These are phyloP conservation scores for Cyphellophora europaea DNA, from an alignment of 2,329 filamentous ascomycete genomes.

Conservation along the genomic window DNA sequence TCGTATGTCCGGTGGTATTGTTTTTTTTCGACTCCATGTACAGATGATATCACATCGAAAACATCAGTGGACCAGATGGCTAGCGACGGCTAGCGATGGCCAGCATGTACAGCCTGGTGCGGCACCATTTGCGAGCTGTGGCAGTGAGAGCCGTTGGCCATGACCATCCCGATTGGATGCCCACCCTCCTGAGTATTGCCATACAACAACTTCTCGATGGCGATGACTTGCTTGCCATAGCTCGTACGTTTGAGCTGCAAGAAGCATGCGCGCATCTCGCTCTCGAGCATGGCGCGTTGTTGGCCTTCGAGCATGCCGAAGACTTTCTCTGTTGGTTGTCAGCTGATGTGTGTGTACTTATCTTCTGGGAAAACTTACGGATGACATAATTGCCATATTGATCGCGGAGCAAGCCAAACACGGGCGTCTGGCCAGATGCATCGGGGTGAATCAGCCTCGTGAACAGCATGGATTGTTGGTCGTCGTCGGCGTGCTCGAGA, in stretches of 20 bases:
- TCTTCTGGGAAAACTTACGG: conserved; percentile 59
- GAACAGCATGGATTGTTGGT: conserved; percentile 63
- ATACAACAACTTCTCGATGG: conserved; percentile 44
- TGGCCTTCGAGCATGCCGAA: conserved; percentile 52
- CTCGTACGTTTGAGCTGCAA: conserved; percentile 53
- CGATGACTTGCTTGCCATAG: conserved; percentile 57
- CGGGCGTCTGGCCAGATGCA: conserved; percentile 54
- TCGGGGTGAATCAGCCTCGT: conserved; percentile 50
- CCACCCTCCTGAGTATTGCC: too few relatives aligned
- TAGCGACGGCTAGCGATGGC: too few relatives aligned
- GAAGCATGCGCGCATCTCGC: conserved; percentile 56
- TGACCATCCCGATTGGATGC: too few relatives aligned
- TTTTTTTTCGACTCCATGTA: too few relatives aligned
- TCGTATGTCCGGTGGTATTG: too few relatives aligned
- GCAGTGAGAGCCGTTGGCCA: too few relatives aligned
- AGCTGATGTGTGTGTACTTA: too few relatives aligned
- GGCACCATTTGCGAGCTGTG: too few relatives aligned
- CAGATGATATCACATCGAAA: too few relatives aligned
- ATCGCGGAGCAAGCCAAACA: conserved; percentile 75
- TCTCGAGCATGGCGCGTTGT: conserved; percentile 51
- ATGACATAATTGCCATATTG: conserved; percentile 95
- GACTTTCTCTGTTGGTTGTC: conserved; percentile 66
- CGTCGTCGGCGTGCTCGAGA: conserved; percentile 59
- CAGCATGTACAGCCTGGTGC: too few relatives aligned
- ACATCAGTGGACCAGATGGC: too few relatives aligned